Evolutionary conservation across 371 early-diverging fungal species (phyloP).

Genomic region (Dinochytrium kinnereticum): DNA sequence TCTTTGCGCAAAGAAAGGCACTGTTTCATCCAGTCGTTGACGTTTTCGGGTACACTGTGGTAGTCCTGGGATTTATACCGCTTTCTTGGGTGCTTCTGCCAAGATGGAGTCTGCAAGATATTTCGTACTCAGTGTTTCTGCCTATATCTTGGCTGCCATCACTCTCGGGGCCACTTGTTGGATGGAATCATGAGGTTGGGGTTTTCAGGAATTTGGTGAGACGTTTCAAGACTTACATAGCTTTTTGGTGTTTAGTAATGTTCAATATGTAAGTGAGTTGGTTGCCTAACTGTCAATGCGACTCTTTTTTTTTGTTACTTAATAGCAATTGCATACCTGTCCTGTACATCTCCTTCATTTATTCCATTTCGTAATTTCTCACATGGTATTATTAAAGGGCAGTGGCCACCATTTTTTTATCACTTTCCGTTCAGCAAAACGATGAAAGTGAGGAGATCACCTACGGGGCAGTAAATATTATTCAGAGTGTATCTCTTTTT

Average conservation of each 20-base stretch:
- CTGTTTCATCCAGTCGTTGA: background rate
- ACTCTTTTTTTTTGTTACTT: no score
- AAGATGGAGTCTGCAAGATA: background rate
- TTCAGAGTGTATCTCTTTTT: background rate
- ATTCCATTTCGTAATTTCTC: no score
- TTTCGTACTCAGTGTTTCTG: no score
- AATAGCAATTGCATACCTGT: no score
- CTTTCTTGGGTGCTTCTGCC: background rate
- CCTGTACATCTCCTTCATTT: no score
- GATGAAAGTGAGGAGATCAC: background rate
- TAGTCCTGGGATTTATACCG: background rate
- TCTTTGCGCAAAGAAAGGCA: slow-evolving; percentile 19
- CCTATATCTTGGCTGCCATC: background rate
- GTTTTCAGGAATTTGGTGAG: background rate
- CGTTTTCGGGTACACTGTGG: background rate
- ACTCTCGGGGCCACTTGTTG: background rate
- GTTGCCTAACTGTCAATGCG: no score
- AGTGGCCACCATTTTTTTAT: background rate
- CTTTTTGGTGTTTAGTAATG: no score
- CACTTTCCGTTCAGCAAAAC: background rate
- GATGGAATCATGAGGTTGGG: background rate
- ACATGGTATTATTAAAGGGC: no score
- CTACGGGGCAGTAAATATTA: background rate
- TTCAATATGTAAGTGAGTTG: no score
- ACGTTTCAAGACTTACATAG: background rate